Percentiles rank a stretch among this genome's conserved stretches.
phyloP scores from a whole-genome alignment of 352 stramenopile genomes.

The Paralagenidium karlingii region DNA sequence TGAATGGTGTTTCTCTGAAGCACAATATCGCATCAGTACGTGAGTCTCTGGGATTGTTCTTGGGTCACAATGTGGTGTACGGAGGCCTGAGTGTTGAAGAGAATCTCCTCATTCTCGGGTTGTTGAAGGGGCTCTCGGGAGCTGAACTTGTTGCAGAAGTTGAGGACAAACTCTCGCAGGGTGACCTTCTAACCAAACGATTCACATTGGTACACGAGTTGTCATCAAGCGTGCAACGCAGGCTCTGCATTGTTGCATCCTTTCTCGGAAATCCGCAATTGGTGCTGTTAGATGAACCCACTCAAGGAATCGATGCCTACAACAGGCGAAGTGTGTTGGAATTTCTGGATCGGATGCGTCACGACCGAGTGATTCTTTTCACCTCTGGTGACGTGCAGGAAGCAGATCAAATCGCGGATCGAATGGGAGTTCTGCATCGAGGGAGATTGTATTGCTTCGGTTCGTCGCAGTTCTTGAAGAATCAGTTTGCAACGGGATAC shows the following conservation, averaged over 20 bases:
- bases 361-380: conserved; percentile 68
- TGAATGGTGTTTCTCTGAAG: no score
- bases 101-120: conserved; percentile 56
- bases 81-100: conserved; percentile 60
- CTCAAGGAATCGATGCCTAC: conserved; percentile 76
- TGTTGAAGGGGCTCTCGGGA: conserved; percentile 68
- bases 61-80: conserved; percentile 76
- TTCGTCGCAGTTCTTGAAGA: no score
- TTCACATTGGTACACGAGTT: conserved; percentile 50
- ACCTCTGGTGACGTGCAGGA: no score
- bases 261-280: conserved; percentile 94
- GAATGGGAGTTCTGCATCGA: no score
- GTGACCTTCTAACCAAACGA: conserved; percentile 35
- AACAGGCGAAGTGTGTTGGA: conserved; percentile 60
- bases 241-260: conserved; percentile 94
- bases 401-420: no score
- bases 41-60: conserved; percentile 56
- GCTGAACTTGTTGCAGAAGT: conserved; percentile 20
- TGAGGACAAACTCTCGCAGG: conserved; percentile 23
- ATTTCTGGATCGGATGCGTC: conserved; percentile 40
- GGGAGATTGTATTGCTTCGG: conserved; percentile 67
- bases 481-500: no score
- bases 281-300: conserved; percentile 93
- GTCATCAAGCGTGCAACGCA: conserved; percentile 95
- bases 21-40: no score